Evolutionary conservation across 208 protist species (phyloP), one percentile per base, ranked within the genome.

Genomic region (Leishmania major): DNA sequence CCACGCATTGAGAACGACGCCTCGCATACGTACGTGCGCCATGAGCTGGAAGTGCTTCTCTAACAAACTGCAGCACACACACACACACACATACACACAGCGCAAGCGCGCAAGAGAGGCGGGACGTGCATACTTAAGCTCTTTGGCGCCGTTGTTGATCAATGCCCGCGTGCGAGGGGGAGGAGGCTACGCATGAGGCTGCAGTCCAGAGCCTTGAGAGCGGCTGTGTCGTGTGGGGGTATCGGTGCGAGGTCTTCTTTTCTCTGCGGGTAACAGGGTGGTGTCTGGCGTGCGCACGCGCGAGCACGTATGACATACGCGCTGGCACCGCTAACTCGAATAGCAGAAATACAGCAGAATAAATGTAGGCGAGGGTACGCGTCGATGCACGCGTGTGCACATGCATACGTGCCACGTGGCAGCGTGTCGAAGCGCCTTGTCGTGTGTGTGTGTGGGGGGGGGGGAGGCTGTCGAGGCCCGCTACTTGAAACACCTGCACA

Each of bases 21-120:
- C 37, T 79, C 73, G 15, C 94, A 93, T 78, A 90, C 84, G 22
- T 94, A 90, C 78, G 89, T 85, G 43, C 92, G 90, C 4, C 87
- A 96, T 72, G 93, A 95, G 79, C 82, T 96, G 19, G 89, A 97
- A 75, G 92, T 96, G 62, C n/a, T 94, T 17, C 83, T 97, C 51
- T 96, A 90, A 69, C 28, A n/a, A 53, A 74, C 28, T 28, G 35
- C 31, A 55, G 8, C 45, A 47, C 45, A 47, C 45, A 47, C 45
- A 11, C 45, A 47, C 45, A 47, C 45, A 47, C 45, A 47, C 45
- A 31, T 51, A 77, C n/a, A 25, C n/a, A 62, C 17, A 77, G 47
- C 19, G 17, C 17, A 60, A 60, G 15, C 17, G n/a, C 62, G 72
- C 7, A 37, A 6, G 66, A 25, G 31, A 47, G 31, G 35, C 1